Evolutionary conservation across 2,329 filamentous ascomycete genomes (phyloP).

Genomic region (Scleromitrula shiraiana): DNA sequence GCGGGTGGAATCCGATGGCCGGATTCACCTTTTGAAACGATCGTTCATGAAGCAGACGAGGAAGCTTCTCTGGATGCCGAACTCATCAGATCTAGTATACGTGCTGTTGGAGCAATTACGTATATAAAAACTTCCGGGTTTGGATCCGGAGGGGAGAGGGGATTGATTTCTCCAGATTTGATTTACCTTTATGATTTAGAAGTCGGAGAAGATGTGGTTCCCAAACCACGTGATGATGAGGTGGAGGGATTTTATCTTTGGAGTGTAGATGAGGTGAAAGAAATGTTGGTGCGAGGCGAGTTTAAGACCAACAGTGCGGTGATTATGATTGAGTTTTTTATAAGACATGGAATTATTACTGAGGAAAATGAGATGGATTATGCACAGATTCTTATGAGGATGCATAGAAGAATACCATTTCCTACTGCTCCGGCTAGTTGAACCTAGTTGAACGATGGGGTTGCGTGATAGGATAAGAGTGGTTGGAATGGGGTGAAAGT

Average conservation of each 20-base stretch:
- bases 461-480: neutral
- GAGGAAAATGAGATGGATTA: slow-evolving; percentile 51
- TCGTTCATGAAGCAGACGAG: slow-evolving; percentile 63
- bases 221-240: slow-evolving; percentile 65
- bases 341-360: slow-evolving; percentile 67
- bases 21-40: slow-evolving; percentile 57
- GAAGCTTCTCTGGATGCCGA: slow-evolving; percentile 60
- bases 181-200: slow-evolving; percentile 74
- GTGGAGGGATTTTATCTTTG: slow-evolving; percentile 67
- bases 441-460: too few relatives aligned
- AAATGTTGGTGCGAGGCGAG: slow-evolving; percentile 54
- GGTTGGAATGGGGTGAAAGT: too few relatives aligned
- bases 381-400: slow-evolving; percentile 3
- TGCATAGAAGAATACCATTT: slow-evolving; percentile 7
- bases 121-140: slow-evolving; percentile 51
- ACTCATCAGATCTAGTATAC: slow-evolving; percentile 43
- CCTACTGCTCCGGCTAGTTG: neutral
- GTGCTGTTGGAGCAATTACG: slow-evolving; percentile 51
- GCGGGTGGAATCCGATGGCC: slow-evolving; percentile 66
- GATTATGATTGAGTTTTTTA: slow-evolving; percentile 73
- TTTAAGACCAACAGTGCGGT: slow-evolving; percentile 82
- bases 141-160: slow-evolving; percentile 43
- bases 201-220: slow-evolving; percentile 47
- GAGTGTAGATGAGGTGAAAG: slow-evolving; percentile 49
- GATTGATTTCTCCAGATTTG: slow-evolving; percentile 54